These are phyloP conservation scores for Pythium aquatile DNA, from an alignment of 352 stramenopile species.

Conservation along the genomic window DNA sequence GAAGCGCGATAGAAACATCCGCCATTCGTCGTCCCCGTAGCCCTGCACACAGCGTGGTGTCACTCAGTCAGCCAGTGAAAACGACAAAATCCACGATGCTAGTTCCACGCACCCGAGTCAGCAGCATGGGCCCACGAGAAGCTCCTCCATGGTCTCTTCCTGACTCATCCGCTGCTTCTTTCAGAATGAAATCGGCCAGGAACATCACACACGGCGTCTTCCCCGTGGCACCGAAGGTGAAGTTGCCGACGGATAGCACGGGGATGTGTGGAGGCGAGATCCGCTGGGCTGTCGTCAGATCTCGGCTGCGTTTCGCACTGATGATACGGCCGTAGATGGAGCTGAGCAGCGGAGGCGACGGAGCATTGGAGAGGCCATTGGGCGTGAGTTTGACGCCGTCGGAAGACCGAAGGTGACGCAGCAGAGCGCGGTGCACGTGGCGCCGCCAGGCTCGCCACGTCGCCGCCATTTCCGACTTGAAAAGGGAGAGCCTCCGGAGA, in stretches of 20 bases:
- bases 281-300: constrained; percentile 23
- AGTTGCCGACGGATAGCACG: constrained; percentile 67
- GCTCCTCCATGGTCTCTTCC: not conserved
- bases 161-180: constrained; percentile 20
- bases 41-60: constrained; percentile 24
- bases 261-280: constrained; percentile 35
- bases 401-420: constrained; percentile 35
- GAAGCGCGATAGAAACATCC: constrained; percentile 47
- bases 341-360: constrained; percentile 36
- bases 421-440: constrained; percentile 30
- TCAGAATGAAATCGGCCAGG: constrained; percentile 26
- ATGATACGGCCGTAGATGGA: constrained; percentile 41
- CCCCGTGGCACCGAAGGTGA: constrained; percentile 71
- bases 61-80: not conserved
- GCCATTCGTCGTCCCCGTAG: constrained; percentile 72
- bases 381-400: not conserved
- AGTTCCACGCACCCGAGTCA: constrained; percentile 38
- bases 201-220: constrained; percentile 68
- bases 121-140: constrained; percentile 40
- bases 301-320: constrained; percentile 30
- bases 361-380: not conserved
- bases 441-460: constrained; percentile 30
- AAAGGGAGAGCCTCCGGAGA: not conserved
- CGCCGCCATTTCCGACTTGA: not conserved
- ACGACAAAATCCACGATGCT: not conserved